Base-by-base conservation (phyloP, 2,329 filamentous ascomycete species). In the Colletotrichum sp. region DNA sequence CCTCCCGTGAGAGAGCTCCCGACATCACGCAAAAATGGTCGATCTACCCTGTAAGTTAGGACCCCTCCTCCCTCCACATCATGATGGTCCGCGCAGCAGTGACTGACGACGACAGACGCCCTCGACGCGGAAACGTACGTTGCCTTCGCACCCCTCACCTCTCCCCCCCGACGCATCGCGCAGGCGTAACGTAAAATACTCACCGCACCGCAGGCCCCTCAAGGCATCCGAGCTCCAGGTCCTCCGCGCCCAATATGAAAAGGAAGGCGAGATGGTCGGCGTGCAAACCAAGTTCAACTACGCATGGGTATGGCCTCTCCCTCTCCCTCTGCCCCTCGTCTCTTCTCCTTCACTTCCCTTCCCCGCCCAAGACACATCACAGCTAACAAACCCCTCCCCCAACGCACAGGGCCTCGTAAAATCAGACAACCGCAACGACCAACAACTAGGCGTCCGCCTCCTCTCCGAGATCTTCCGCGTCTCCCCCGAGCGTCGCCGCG, bases 251-350 rank as follows among this genome's bases (percentile, higher is more conserved):
- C 97, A 99, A 85, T 99, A 97, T 84, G 96, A 99, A 84, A 98
- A 98, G 84, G 97, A 99, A 87, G 97, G 96, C 80, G 95, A 98
- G 82, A 98, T 98, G 89, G 96, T 98, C 77, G 96, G 96, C 76
- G 92, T 99, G 55, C 97, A 99, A 86, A 99, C 97, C 77, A 99
- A 99, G 85, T 99, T 99, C 92, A 99, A 99, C 92, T 99, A 96
- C 85, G 96, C 97, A 83, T 99, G 97, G 97, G 96, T 98, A 92
- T 73, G 89, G 43, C 39, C 43, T 14, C 39, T n/a, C 16, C 39
- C 16, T 48, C 34, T 64, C 60, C n/a, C n/a, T n/a, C n/a, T n/a
- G n/a, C n/a, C 26, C 32, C 30, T n/a, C 28, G 28, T 30, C n/a
- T n/a, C n/a, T n/a, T n/a, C n/a, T n/a, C n/a, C n/a, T n/a, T n/a